Percentiles rank a stretch among this genome's conserved stretches.
These are phyloP conservation scores for Scedosporium aurantiacum DNA, from an alignment of 2,329 filamentous ascomycete genomes.

Conservation along the genomic window DNA sequence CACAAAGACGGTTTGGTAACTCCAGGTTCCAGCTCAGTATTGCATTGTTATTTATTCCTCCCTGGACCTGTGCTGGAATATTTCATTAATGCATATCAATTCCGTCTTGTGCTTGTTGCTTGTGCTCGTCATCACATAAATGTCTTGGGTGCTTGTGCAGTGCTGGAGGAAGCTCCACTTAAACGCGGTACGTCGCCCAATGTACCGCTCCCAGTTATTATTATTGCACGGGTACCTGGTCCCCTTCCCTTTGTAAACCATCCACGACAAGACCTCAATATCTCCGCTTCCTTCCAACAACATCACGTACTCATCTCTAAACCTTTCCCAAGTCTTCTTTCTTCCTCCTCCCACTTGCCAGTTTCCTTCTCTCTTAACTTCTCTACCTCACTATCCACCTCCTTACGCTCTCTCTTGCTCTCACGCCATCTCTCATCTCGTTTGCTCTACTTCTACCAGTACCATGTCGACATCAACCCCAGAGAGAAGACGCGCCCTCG, in stretches of 20 bases:
- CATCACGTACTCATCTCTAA: background rate
- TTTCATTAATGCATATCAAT: no score
- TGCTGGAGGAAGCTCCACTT: background rate
- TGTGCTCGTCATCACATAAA: no score
- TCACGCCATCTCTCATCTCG: background rate
- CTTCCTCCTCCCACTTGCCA: background rate
- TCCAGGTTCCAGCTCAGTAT: background rate
- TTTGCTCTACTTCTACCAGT: background rate
- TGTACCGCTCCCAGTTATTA: background rate
- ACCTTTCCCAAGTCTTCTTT: background rate
- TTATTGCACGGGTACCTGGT: background rate
- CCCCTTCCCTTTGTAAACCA: background rate
- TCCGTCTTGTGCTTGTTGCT: no score
- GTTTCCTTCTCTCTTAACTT: background rate
- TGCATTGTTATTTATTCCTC: background rate
- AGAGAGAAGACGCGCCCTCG: conserved; percentile 10
- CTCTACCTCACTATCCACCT: background rate
- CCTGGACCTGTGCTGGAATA: no score
- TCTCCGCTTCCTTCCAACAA: background rate
- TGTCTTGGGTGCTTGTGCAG: no score
- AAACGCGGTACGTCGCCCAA: conserved; percentile 4
- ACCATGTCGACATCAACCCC: conserved; percentile 8
- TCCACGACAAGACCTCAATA: background rate
- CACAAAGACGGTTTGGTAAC: background rate
- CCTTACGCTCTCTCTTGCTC: background rate